Evolutionary conservation across 257 asterid species (phyloP), one percentile per base, ranked within the genome.

Genomic region (Phtheirospermum japonicum): DNA sequence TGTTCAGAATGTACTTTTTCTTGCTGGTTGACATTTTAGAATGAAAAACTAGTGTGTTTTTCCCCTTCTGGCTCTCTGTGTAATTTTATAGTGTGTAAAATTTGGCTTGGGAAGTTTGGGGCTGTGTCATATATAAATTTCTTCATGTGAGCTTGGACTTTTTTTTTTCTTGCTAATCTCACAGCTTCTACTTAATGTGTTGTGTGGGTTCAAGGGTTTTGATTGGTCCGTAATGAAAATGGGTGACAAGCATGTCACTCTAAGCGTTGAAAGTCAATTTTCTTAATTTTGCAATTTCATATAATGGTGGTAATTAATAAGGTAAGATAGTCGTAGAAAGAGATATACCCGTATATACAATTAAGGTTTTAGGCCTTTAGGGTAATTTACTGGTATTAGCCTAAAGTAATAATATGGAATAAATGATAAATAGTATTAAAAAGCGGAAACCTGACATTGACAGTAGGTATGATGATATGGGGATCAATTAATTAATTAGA

Each of bases 21-120:
- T 80, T 79, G 80, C 37, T 14, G 58, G 58, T 64, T 26, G 90
- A 73, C 95, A 80, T 83, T 65, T 71, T 60, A n/a, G n/a, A n/a
- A n/a, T 30, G 42, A 4, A 6, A n/a, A 46, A 6, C 10, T 40
- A 3, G 6, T 54, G 40, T 19, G 34, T 54, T 54, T 30, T 30
- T 30, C 1, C 7, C 30, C 30, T 50, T 13, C 23, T 19, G 13
- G 13, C 16, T 9, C 7, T 9, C 5, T 28, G 17, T 55, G 42
- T 39, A 10, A 9, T 9, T 39, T 39, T 39, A 9, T 11, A 9
- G n/a, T 39, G 43, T 37, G 43, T 37, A 9, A 23, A 23, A 1
- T 11, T 3, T 1, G 48, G 28, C 1, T 1, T 23, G 28, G 3
- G 28, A 3, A 23, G 28, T 23, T 23, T 23, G 28, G 28, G 28